These are phyloP conservation scores for Alisma plantagoaquatica DNA, from an alignment of 106 monocot species.

Conservation along the genomic window DNA sequence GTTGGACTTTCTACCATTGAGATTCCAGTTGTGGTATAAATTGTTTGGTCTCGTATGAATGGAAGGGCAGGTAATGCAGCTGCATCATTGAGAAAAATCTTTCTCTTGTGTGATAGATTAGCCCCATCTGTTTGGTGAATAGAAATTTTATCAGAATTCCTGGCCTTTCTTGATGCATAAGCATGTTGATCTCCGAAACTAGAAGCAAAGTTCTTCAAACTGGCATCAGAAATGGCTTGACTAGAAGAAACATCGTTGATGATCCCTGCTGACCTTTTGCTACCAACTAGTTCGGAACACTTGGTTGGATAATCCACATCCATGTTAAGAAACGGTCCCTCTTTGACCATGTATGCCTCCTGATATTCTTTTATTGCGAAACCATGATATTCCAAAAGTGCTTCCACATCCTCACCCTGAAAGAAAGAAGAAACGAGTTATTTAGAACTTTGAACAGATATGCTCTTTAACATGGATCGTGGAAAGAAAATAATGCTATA, in stretches of 20 bases:
- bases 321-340: conserved; percentile 64
- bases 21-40: neutral
- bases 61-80: neutral
- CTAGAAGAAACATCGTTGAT: conserved; percentile 51
- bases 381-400: conserved; percentile 75
- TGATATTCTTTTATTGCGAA: conserved; percentile 55
- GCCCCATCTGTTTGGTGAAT: neutral
- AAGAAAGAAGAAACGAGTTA: neutral
- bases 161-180: neutral
- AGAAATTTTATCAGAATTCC: neutral
- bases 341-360: conserved; percentile 87
- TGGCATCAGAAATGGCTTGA: conserved; percentile 10
- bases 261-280: conserved; percentile 54
- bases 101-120: neutral
- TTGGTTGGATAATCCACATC: conserved; percentile 57
- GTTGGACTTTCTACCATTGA: neutral
- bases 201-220: neutral
- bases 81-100: neutral
- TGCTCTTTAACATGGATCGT: neutral
- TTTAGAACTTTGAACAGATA: neutral
- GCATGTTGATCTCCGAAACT: neutral
- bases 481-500: neutral
- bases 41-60: conserved; percentile 7
- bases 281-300: conserved; percentile 58
- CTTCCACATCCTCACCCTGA: conserved; percentile 77